Base-by-base conservation (phyloP, 495 filamentous ascomycete genomes). In the Letharia columbiana region DNA sequence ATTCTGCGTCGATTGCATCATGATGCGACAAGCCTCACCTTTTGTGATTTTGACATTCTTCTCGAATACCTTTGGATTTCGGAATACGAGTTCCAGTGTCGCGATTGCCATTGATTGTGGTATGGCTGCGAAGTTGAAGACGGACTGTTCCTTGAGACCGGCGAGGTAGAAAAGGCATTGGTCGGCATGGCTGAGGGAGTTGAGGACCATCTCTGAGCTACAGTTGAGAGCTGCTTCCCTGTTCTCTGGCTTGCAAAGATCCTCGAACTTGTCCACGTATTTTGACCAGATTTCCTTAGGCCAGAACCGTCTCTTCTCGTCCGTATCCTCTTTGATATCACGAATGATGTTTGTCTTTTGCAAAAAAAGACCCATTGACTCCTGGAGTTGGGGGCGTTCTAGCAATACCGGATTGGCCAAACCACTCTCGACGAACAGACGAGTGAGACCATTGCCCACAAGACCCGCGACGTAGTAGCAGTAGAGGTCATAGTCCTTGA, bases 91-190 rank as follows among this genome's bases (percentile, higher is more conserved):
- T 64, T 96, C 80, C 50, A 97, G 75, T 1, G 93, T 98, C 4
- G 94, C 93, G 76, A 98, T 97, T 39, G 95, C 94, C 94, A 98
- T 98, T 67, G 87, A 80, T 77, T 98, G 94, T n/a, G 94, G 94
- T 70, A 98, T 98, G 54, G 95, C 93, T 54, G 91, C 91, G 75
- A 98, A 98, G 81, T 98, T 98, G 88, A 98, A 98, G n/a, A 96
- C 91, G 75, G 90, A 94, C 78, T 98, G 94, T 75, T 98, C 94
- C 66, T 89, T 90, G 56, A 98, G 83, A 31, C 92, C 95, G 33
- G 95, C 95, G 78, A 98, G 89, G 80, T 98, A 98, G 80, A 92
- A 98, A 12, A 98, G 79, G 76, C 92, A 97, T 71, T 98, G 91
- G 68, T 96, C 91, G 40, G 86, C 91, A 69, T 96, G 91, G 73